A percentile compares a stretch with the other conserved stretches of the same genome.
Evolutionary conservation across 306 rosid genomes (phyloP).

Genomic region (Cucurbita ficifolia): DNA sequence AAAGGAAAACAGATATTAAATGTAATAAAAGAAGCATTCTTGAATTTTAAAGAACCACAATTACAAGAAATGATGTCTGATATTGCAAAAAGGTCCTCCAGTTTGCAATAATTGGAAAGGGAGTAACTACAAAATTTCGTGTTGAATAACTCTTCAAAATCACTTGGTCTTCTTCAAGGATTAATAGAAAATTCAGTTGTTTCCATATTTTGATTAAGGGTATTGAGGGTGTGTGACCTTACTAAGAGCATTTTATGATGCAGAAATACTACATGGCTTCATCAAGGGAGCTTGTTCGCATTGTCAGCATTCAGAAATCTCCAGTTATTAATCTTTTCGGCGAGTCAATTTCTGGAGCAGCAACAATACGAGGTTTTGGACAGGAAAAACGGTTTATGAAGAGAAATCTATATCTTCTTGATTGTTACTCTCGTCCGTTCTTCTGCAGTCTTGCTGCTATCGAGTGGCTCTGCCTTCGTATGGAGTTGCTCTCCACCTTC

Average conservation of each 20-base stretch:
- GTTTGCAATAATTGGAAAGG: neutral
- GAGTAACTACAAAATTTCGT: neutral
- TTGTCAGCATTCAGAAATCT: constrained; percentile 96
- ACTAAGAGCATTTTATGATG: constrained; percentile 10
- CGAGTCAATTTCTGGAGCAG: constrained; percentile 98
- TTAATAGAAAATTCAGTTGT: neutral
- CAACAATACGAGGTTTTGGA: constrained; percentile 95
- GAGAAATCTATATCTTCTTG: constrained; percentile 89
- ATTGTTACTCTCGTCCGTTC: constrained; percentile 92
- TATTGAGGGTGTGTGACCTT: constrained; percentile 5
- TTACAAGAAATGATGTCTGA: neutral
- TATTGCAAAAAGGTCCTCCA: neutral
- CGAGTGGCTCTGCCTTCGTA: constrained; percentile 97
- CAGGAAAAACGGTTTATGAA: constrained; percentile 94
- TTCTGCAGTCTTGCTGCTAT: constrained; percentile 98
- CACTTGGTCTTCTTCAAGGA: neutral
- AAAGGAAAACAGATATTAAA: neutral
- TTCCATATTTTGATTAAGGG: neutral
- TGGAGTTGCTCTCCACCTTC: constrained; percentile 89
- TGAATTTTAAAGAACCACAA: neutral
- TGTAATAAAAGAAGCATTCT: neutral
- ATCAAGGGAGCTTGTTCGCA: constrained; percentile 94
- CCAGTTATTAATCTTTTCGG: constrained; percentile 87
- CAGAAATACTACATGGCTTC: constrained; percentile 99
- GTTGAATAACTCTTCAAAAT: neutral